Percentiles rank a stretch among this genome's conserved stretches.
Evolutionary conservation across 2,329 filamentous ascomycete genomes (phyloP).

Genomic region (Trichophyton simii): DNA sequence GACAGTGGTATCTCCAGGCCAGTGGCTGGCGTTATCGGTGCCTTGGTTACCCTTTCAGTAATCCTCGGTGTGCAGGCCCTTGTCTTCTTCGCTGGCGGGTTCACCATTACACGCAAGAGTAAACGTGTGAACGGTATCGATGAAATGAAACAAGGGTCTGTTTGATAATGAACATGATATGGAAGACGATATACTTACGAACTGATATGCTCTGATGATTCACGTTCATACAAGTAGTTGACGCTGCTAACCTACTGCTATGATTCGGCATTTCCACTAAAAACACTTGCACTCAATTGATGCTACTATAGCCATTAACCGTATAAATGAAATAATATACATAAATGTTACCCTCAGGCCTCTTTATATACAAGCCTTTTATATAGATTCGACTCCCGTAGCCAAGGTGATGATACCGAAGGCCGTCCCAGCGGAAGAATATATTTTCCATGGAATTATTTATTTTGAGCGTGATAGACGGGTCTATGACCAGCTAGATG

Average conservation of each 20-base stretch:
- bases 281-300: too few relatives aligned
- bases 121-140: not conserved
- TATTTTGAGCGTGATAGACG: too few relatives aligned
- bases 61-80: slow-evolving; percentile 46
- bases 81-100: slow-evolving; percentile 43
- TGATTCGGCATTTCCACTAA: too few relatives aligned
- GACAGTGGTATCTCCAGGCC: slow-evolving; percentile 47
- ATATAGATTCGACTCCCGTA: too few relatives aligned
- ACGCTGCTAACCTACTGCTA: not conserved
- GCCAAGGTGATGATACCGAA: too few relatives aligned
- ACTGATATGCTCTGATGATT: not conserved
- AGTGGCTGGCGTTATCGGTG: slow-evolving; percentile 71
- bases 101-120: slow-evolving; percentile 46
- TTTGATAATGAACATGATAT: not conserved
- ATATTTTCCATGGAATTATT: not conserved
- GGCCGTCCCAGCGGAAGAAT: not conserved
- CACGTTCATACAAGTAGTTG: not conserved
- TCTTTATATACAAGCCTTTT: too few relatives aligned
- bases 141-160: not conserved
- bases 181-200: not conserved
- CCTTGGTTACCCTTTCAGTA: slow-evolving; percentile 54
- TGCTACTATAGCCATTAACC: too few relatives aligned
- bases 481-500: too few relatives aligned
- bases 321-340: too few relatives aligned
- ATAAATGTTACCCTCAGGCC: too few relatives aligned